A percentile compares a stretch with the other conserved stretches of the same genome.
Conservation (phyloP, 768 basidiomycete genomes). For the Rhodotorula kratochvilovae region DNA sequence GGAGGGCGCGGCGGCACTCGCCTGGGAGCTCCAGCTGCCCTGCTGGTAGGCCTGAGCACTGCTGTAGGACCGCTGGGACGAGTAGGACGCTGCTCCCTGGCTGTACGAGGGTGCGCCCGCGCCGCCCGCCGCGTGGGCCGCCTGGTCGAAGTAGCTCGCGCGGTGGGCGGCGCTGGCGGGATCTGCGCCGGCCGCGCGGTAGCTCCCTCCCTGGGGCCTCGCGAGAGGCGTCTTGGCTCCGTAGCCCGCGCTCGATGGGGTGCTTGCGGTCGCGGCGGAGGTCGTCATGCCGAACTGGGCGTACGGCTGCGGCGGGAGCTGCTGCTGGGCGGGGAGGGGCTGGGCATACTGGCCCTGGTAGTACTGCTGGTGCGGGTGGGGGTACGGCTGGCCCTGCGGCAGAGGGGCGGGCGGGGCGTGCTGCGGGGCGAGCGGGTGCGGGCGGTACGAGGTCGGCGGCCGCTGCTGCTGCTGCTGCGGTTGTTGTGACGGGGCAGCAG, state of each 20-base stretch:
- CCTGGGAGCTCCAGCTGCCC: not conserved
- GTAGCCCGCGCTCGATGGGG: not conserved
- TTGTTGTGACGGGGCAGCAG: conserved; percentile 3
- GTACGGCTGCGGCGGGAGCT: not conserved
- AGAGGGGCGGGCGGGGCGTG: not conserved
- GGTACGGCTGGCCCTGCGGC: not conserved
- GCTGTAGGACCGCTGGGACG: not conserved
- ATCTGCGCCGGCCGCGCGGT: not conserved
- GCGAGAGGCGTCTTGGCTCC: no score
- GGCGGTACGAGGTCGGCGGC: not conserved
- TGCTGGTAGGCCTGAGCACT: conserved; percentile 4
- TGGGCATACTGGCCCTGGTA: conserved; percentile 1
- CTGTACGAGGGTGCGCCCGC: not conserved
- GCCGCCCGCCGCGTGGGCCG: not conserved
- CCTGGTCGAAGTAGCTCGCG: conserved; percentile 17
- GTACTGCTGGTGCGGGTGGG: conserved; percentile 12
- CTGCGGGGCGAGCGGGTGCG: not conserved
- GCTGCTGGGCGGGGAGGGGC: not conserved
- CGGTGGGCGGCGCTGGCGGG: conserved; percentile 1
- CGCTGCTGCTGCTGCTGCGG: not conserved
- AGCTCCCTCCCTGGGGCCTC: not conserved
- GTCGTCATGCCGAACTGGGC: not conserved
- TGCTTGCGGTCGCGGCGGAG: not conserved
- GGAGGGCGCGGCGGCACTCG: not conserved
- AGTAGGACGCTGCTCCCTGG: not conserved